Conservation (phyloP, 2,329 filamentous ascomycete species). For the Cercospora nicotianae region DNA sequence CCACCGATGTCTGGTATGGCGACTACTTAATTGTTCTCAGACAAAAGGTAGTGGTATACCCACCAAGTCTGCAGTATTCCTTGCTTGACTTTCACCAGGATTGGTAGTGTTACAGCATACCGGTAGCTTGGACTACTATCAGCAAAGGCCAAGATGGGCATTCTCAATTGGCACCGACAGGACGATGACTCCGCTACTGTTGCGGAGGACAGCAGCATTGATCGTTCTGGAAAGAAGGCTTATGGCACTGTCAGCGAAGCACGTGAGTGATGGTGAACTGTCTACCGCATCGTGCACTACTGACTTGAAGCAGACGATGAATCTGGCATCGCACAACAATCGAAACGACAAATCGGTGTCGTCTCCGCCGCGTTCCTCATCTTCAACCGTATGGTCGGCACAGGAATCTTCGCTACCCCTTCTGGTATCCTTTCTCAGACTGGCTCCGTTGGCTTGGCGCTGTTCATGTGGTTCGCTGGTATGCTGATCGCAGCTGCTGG, state of each 20-base stretch:
- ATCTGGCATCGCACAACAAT: constrained; percentile 10
- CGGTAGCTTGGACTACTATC: background rate
- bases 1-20: constrained; percentile 19
- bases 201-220: constrained; percentile 8
- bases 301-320: background rate
- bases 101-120: background rate
- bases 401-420: constrained; percentile 35
- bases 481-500: constrained; percentile 56
- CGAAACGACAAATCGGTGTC: constrained; percentile 53
- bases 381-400: constrained; percentile 35
- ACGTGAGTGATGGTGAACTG: background rate
- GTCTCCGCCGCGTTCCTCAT: constrained; percentile 55
- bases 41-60: background rate
- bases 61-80: background rate
- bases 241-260: constrained; percentile 7
- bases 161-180: constrained; percentile 12
- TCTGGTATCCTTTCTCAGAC: constrained; percentile 29
- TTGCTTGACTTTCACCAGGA: background rate
- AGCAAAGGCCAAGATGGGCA: background rate
- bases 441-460: constrained; percentile 34
- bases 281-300: background rate
- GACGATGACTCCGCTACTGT: background rate
- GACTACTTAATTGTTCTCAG: background rate
- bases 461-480: constrained; percentile 47
- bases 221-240: background rate